Conservation (phyloP, 768 basidiomycete species). For the Mycena haematopus region DNA sequence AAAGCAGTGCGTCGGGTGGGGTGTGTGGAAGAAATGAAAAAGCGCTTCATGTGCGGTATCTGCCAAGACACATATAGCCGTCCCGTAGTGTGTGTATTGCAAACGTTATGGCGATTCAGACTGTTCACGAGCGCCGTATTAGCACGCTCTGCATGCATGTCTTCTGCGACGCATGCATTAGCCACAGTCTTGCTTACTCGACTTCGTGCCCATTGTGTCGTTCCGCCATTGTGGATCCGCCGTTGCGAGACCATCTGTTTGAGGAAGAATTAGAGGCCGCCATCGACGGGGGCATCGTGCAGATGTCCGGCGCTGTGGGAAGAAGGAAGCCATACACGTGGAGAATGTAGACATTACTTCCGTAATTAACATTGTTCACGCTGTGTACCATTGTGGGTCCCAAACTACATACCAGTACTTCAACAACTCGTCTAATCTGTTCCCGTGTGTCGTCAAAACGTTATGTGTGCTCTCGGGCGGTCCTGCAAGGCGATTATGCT, state of each 20-base stretch:
- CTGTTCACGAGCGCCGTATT: not conserved
- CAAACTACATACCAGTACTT: too few relatives aligned
- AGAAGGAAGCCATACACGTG: not conserved
- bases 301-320: not conserved
- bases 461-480: too few relatives aligned
- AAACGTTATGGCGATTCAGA: too few relatives aligned
- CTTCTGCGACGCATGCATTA: not conserved
- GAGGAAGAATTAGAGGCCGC: not conserved
- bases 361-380: not conserved
- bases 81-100: not conserved
- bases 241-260: not conserved
- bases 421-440: too few relatives aligned
- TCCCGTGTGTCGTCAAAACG: too few relatives aligned
- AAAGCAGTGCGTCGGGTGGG: too few relatives aligned
- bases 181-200: not conserved
- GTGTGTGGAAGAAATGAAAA: too few relatives aligned
- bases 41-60: not conserved
- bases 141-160: not conserved
- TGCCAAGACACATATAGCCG: not conserved
- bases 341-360: not conserved
- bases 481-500: too few relatives aligned
- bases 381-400: not conserved
- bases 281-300: not conserved
- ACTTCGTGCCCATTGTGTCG: not conserved
- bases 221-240: not conserved